Base-by-base conservation (phyloP, 2,329 filamentous ascomycete species). In the Trichoderma endophyticum region DNA sequence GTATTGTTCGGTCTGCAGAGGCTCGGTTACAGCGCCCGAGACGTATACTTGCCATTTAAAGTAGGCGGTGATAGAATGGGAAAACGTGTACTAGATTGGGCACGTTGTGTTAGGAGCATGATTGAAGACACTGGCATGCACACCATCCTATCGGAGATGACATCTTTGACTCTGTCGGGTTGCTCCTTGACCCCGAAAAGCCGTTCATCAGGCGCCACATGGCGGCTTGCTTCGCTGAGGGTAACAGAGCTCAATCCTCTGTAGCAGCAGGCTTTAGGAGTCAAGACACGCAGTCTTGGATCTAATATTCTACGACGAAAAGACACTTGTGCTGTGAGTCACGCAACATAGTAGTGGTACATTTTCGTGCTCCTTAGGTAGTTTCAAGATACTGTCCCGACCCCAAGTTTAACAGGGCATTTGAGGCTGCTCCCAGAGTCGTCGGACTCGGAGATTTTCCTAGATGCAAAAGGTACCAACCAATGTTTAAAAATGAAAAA, bases 171-270 rank as follows among this genome's bases (percentile, higher is more conserved):
- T 43, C 21, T 32, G 36, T 48, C 66, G 66, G 66, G 36, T 9
- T 51, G 56, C 28, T 69, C 34, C 28, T 26, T 14, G 28, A 69
- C 34, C 66, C 66, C 66, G 66, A 69, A 24, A 43, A 61, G 66
- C 66, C 66, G 66, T 61, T 18, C n/a, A 24, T 28, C 24, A 30
- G 28, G 36, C 18, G 56, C 66, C 63, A 68, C 54, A 61, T 51
- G 66, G 24, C 36, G 36, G 39, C 39, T 36, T 30, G 48, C 32
- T 34, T 28, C 32, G 12, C 48, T n/a, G 26, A 8, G 54, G 48
- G 63, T 6, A 66, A 14, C 63, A 11, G 32, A 28, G 18, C 30
- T 51, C 48, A 15, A 36, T 24, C 18, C 43, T 59, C 9, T 43
- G 28, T 18, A 18, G 14, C 51, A 28, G 21, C 48, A 24, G 9